Conservation (phyloP, 345 rosid genomes). For the Eucalyptus tenuipes region DNA sequence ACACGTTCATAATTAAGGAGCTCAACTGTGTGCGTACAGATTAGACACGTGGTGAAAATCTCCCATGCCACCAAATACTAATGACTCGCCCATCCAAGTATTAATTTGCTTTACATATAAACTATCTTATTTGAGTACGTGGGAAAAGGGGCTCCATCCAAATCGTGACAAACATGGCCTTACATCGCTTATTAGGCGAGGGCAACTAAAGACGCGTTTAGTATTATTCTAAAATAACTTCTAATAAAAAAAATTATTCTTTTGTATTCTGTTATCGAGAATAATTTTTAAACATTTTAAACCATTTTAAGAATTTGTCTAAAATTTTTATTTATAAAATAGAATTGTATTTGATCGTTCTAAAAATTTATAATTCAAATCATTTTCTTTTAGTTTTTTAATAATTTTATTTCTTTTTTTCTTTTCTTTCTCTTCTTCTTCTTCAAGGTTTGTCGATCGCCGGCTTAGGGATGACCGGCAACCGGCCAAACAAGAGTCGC, state of each 20-base stretch:
- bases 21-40: neutral
- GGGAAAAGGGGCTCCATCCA: neutral
- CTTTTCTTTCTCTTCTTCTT: fast-evolving
- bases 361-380: too few relatives aligned
- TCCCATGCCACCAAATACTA: neutral
- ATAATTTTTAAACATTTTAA: too few relatives aligned
- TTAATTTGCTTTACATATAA: neutral
- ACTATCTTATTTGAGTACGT: neutral
- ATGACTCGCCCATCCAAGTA: neutral
- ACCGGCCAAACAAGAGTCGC: fast-evolving
- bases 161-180: neutral
- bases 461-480: fast-evolving
- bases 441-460: fast-evolving
- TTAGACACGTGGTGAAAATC: neutral
- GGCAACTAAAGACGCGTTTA: too few relatives aligned
- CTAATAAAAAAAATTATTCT: fast-evolving
- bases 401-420: too few relatives aligned
- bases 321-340: too few relatives aligned
- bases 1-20: neutral
- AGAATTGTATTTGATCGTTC: too few relatives aligned
- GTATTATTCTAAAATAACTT: too few relatives aligned
- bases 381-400: too few relatives aligned
- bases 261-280: too few relatives aligned
- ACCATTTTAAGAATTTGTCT: too few relatives aligned
- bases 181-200: too few relatives aligned